Evolutionary conservation across 129 eudicot genomes (phyloP).

Genomic region (Tanacetum coccineum): DNA sequence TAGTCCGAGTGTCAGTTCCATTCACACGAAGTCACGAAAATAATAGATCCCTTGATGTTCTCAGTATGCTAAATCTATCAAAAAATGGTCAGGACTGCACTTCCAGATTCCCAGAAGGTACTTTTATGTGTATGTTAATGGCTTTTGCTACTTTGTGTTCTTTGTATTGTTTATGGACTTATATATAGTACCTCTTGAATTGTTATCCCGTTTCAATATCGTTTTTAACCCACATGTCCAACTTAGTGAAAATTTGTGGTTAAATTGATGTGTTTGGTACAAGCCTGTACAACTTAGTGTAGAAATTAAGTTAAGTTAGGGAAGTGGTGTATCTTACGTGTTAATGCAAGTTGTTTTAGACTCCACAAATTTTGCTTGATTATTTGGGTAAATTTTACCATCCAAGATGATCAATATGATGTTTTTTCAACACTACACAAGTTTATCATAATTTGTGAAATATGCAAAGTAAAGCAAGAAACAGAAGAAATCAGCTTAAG

Average conservation of each 20-base stretch:
- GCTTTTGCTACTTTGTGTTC: slow-evolving; percentile 14
- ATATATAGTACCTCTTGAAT: not conserved
- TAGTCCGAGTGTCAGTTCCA: slow-evolving; percentile 30
- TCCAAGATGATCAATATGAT: slow-evolving; percentile 2
- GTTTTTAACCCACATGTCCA: slow-evolving; percentile 10
- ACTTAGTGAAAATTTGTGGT: slow-evolving; percentile 16
- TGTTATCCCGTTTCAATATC: slow-evolving; percentile 15
- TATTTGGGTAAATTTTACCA: not conserved
- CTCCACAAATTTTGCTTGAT: slow-evolving; percentile 10
- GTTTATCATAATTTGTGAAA: slow-evolving; percentile 5
- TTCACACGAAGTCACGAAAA: slow-evolving; percentile 33
- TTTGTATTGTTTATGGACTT: not conserved
- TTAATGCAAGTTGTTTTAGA: slow-evolving; percentile 2
- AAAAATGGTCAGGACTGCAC: slow-evolving; percentile 38
- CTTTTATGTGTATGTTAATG: slow-evolving; percentile 15
- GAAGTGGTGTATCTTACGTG: slow-evolving; percentile 23
- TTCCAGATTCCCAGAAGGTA: slow-evolving; percentile 48
- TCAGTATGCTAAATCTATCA: slow-evolving; percentile 62
- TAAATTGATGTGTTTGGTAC: slow-evolving; percentile 8
- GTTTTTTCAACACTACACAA: not conserved
- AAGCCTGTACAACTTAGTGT: slow-evolving; percentile 5
- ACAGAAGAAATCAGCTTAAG: no score
- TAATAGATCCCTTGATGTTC: slow-evolving; percentile 75
- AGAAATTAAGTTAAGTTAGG: slow-evolving; percentile 14
- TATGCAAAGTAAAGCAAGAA: slow-evolving; percentile 1